Conservation (phyloP, 345 rosid species). For the Eucalyptus melliodora region DNA sequence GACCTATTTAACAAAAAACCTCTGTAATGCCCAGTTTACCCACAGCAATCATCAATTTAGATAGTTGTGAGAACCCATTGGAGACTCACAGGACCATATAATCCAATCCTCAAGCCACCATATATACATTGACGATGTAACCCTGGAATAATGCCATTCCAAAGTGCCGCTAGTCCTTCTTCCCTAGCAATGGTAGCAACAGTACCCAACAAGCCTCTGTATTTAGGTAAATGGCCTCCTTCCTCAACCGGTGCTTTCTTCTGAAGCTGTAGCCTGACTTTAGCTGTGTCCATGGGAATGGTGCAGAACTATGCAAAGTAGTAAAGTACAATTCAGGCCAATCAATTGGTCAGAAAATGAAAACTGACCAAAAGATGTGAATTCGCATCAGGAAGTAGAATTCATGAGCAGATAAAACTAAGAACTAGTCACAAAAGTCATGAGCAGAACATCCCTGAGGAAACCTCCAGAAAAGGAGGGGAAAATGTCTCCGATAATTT, state of each 20-base stretch:
- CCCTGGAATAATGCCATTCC: conserved; percentile 92
- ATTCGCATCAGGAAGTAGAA: neutral
- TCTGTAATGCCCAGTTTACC: neutral
- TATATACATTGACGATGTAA: conserved; percentile 84
- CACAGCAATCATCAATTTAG: neutral
- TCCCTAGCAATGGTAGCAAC: conserved; percentile 77
- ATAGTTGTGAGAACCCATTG: neutral
- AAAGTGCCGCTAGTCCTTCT: conserved; percentile 73
- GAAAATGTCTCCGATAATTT: neutral
- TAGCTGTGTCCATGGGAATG: conserved; percentile 83
- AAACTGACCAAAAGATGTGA: neutral
- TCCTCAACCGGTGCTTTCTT: conserved; percentile 42
- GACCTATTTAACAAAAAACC: conserved; percentile 45
- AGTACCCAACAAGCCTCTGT: conserved; percentile 71
- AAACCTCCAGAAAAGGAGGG: neutral
- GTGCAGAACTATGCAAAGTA: conserved; percentile 61
- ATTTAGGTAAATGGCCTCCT: conserved; percentile 42
- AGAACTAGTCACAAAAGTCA: neutral
- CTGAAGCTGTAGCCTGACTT: conserved; percentile 98
- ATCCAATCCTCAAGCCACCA: conserved; percentile 88
- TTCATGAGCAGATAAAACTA: neutral
- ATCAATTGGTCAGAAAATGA: neutral
- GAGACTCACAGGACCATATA: conserved; percentile 81
- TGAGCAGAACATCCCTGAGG: neutral
- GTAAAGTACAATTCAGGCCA: neutral